Evolutionary conservation across 1,284 basidiomycete genomes (phyloP).

Genomic region (Ustilago loliicola): DNA sequence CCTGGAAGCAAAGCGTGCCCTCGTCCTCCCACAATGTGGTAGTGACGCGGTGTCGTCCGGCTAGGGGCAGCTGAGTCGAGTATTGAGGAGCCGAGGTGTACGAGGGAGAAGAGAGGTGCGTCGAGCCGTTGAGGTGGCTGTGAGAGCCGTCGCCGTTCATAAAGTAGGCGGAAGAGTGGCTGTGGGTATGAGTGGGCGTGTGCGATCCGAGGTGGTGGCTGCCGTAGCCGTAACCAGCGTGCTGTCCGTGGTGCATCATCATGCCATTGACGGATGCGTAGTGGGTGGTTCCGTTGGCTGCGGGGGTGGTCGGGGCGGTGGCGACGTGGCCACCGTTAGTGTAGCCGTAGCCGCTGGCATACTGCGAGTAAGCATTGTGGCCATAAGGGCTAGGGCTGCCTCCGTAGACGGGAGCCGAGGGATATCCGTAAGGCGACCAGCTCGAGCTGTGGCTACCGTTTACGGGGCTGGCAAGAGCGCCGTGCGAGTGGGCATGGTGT

Average conservation of each 20-base stretch:
- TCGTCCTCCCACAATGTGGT: constrained; percentile 70
- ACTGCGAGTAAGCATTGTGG: constrained; percentile 56
- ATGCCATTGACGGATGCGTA: constrained; percentile 50
- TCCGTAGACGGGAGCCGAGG: constrained; percentile 51
- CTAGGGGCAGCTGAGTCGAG: constrained; percentile 65
- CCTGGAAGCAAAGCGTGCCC: constrained; percentile 70
- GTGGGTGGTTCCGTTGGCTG: constrained; percentile 44
- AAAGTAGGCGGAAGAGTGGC: constrained; percentile 53
- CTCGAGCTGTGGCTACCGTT: constrained; percentile 51
- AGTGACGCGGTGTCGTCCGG: constrained; percentile 67
- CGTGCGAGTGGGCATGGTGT: constrained; percentile 47
- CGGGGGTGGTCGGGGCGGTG: constrained; percentile 50
- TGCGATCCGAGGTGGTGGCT: constrained; percentile 54
- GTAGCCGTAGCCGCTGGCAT: constrained; percentile 53
- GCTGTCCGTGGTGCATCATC: constrained; percentile 61
- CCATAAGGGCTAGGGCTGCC: constrained; percentile 54
- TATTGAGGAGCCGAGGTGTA: constrained; percentile 66
- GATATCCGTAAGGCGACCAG: constrained; percentile 57
- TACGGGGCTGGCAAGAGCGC: constrained; percentile 47
- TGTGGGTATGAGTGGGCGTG: constrained; percentile 51
- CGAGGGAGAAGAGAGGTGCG: constrained; percentile 56
- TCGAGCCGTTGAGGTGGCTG: constrained; percentile 53
- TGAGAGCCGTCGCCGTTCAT: constrained; percentile 55
- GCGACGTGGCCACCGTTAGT: constrained; percentile 49
- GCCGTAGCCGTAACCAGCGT: constrained; percentile 49